These are phyloP conservation scores for Lojkania enalia DNA, from an alignment of 2,329 filamentous ascomycete species.

Conservation along the genomic window DNA sequence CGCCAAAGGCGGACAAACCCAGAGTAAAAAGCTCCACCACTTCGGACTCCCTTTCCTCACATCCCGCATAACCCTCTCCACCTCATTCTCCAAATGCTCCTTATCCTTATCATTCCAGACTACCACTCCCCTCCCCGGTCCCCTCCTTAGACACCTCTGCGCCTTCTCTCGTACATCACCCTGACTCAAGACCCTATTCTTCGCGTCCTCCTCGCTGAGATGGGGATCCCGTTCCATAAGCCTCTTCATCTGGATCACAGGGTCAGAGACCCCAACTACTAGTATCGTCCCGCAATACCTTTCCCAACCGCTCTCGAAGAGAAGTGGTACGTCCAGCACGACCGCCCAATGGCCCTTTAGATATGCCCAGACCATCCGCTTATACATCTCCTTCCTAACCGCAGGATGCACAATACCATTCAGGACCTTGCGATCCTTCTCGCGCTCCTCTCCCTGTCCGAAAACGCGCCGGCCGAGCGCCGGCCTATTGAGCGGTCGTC, in stretches of 20 bases:
- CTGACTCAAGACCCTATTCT: slow-evolving; percentile 84
- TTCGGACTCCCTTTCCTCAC: slow-evolving; percentile 67
- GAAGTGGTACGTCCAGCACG: slow-evolving; percentile 85
- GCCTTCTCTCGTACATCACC: slow-evolving; percentile 85
- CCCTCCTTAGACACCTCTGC: slow-evolving; percentile 68
- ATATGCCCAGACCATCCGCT: slow-evolving; percentile 72
- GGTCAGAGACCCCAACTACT: slow-evolving; percentile 83
- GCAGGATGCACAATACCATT: slow-evolving; percentile 94
- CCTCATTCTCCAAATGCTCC: slow-evolving; percentile 68
- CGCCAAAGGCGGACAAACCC: slow-evolving; percentile 74
- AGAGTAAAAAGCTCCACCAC: slow-evolving; percentile 80
- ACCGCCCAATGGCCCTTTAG: slow-evolving; percentile 81
- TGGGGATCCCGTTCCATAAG: slow-evolving; percentile 76
- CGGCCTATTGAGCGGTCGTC: slow-evolving; percentile 79
- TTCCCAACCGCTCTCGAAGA: slow-evolving; percentile 90
- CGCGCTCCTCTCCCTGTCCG: slow-evolving; percentile 71
- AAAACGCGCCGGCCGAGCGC: slow-evolving; percentile 86
- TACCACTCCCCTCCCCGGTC: slow-evolving; percentile 68
- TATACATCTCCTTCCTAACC: slow-evolving; percentile 81
- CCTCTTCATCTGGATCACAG: slow-evolving; percentile 78
- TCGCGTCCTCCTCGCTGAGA: slow-evolving; percentile 80
- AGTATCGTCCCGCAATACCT: slow-evolving; percentile 80
- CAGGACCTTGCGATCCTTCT: slow-evolving; percentile 72
- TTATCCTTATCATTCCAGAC: slow-evolving; percentile 86
- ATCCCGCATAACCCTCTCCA: slow-evolving; percentile 66